Base-by-base conservation (phyloP, 1,284 basidiomycete genomes). In the Trametes hirsuta region DNA sequence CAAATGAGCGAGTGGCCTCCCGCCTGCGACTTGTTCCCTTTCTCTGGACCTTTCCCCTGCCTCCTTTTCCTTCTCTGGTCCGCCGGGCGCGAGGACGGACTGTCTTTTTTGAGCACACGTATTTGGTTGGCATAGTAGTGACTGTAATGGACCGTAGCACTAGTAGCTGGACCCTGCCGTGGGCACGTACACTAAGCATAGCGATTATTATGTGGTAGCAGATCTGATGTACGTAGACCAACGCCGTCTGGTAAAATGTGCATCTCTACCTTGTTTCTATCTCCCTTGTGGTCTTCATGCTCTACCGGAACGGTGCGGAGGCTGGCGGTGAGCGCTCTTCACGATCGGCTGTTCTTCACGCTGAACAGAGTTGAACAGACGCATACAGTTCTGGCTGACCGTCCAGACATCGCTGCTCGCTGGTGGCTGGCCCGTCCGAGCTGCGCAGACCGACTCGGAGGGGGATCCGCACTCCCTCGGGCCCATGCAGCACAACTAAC, bases 1-100 rank as follows among this genome's bases (percentile, higher is more conserved):
- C 76, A 81, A 63, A 44, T 61, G 46, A 46, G 11, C 12, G 25
- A 24, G 42, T 2, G 22, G 25, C 39, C 4, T 40, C 14, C 14
- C 14, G 18, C 18, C 18, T 18, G 18, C 18, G 18, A 18, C 39
- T 4, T 24, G 2, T 46, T 46, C 22, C 18, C 44, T 46, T 22
- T 46, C 22, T 46, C 30, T 8, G 9, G 10, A 15, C 37, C 12
- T 24, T 42, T 41, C 24, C n/a, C 10, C 21, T 41, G n/a, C 10
- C 11, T 18, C 5, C 39, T 18, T n/a, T 41, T 30, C 3, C 18
- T 12, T 42, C 34, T 10, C 39, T 40, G 14, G 14, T 53, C 35
- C 34, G 51, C 34, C 18, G 45, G 50, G 50, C 9, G 42, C 41
- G 41, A 30, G 52, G 42, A 53, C 42, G 52, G 52, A 53, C 42